Evolutionary conservation across 2,329 filamentous ascomycete genomes (phyloP).

Genomic region (Rhexocercosporidium sp.): DNA sequence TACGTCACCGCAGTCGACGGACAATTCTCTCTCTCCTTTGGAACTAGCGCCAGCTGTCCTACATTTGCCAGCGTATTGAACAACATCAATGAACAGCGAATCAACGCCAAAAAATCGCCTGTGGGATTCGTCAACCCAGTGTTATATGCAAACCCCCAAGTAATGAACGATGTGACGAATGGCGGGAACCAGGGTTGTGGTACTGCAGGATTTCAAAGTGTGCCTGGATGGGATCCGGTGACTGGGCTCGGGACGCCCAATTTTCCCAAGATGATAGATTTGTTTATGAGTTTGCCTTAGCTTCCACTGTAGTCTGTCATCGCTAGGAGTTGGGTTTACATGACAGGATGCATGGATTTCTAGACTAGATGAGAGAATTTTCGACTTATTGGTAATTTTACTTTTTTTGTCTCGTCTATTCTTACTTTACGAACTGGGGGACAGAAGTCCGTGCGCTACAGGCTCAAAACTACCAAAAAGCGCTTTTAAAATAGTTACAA

Average conservation of each 20-base stretch:
- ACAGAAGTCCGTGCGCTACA: no score
- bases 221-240: slow-evolving; percentile 44
- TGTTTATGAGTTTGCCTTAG: slow-evolving; percentile 37
- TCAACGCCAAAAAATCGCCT: slow-evolving; percentile 42
- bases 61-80: slow-evolving; percentile 49
- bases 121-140: slow-evolving; percentile 48
- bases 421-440: no score
- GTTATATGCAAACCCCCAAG: slow-evolving; percentile 37
- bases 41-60: slow-evolving; percentile 53
- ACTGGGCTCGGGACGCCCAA: slow-evolving; percentile 43
- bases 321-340: background rate
- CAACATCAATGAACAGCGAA: slow-evolving; percentile 48
- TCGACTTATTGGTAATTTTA: background rate
- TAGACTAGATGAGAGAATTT: background rate
- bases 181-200: slow-evolving; percentile 43
- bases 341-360: background rate
- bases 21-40: slow-evolving; percentile 50
- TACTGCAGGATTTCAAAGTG: slow-evolving; percentile 40
- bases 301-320: background rate
- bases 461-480: no score
- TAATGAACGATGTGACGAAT: slow-evolving; percentile 42
- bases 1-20: slow-evolving; percentile 52
- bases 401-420: background rate
- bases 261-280: slow-evolving; percentile 33
- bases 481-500: no score